Percentiles rank a stretch among this genome's conserved stretches.
These are phyloP conservation scores for Solanum dulcamara DNA, from an alignment of 257 asterid species.

Conservation along the genomic window DNA sequence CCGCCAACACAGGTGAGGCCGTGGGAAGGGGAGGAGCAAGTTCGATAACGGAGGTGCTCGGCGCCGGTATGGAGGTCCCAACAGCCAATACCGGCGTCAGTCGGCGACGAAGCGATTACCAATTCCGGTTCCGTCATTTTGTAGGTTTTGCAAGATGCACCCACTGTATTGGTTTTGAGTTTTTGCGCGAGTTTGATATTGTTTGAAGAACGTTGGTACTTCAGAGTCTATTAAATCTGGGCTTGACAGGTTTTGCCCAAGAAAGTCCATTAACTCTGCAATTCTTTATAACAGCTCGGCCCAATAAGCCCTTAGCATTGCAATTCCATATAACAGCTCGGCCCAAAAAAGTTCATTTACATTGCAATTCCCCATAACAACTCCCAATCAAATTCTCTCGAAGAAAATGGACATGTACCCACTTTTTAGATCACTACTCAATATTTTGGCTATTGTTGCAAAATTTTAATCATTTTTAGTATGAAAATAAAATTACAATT, in stretches of 20 bases:
- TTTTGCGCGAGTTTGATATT: background rate
- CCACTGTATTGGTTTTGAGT: background rate
- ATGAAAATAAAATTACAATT: background rate
- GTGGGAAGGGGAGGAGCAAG: conserved; percentile 69
- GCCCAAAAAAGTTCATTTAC: background rate
- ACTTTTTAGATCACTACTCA: background rate
- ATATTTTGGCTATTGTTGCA: background rate
- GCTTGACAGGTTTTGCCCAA: background rate
- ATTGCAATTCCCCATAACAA: background rate
- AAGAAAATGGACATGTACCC: background rate
- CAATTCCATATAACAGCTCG: background rate
- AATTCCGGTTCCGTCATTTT: conserved; percentile 47
- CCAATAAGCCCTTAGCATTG: background rate
- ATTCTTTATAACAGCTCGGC: background rate
- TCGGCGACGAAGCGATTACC: conserved; percentile 76
- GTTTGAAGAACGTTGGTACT: background rate
- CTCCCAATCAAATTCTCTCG: no score
- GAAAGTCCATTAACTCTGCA: background rate
- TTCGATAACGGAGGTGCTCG: conserved; percentile 50
- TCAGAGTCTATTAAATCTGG: background rate
- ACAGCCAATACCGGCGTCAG: conserved; percentile 78
- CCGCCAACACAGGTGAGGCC: conserved; percentile 67
- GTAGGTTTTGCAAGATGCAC: background rate
- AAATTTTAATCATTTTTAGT: background rate
- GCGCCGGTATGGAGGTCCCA: conserved; percentile 82